These are phyloP conservation scores for Russula brevipes DNA, from an alignment of 768 basidiomycete species.

Conservation along the genomic window DNA sequence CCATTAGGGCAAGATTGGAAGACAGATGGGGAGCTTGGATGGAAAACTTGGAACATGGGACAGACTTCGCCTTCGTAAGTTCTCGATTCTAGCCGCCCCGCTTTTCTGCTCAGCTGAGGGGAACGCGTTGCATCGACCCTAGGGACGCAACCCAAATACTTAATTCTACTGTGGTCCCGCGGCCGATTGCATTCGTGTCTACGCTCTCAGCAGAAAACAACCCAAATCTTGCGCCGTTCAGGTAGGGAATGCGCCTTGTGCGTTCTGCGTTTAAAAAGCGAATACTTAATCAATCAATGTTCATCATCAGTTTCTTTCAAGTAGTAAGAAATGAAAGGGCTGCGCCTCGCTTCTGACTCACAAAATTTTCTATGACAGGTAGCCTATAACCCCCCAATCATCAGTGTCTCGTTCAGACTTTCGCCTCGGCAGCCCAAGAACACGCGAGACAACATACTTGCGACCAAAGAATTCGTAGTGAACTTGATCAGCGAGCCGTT, in stretches of 20 bases:
- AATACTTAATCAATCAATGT: slow-evolving; percentile 32
- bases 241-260: slow-evolving; percentile 33
- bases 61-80: slow-evolving; percentile 18
- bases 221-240: slow-evolving; percentile 64
- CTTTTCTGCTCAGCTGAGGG: not conserved
- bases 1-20: slow-evolving; percentile 30
- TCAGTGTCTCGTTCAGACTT: slow-evolving; percentile 56
- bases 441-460: slow-evolving; percentile 58
- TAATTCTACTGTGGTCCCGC: slow-evolving; percentile 55
- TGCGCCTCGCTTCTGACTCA: slow-evolving; percentile 9
- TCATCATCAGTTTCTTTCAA: slow-evolving; percentile 25
- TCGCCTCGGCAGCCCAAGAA: slow-evolving; percentile 48
- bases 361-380: slow-evolving; percentile 36
- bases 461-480: slow-evolving; percentile 63
- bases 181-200: slow-evolving; percentile 66
- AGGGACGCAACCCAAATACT: slow-evolving; percentile 46
- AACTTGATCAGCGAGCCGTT: slow-evolving; percentile 68
- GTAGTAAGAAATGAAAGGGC: slow-evolving; percentile 17
- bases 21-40: slow-evolving; percentile 33
- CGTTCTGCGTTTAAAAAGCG: slow-evolving; percentile 5
- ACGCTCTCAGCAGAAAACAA: slow-evolving; percentile 46
- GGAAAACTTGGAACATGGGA: slow-evolving; percentile 40
- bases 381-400: slow-evolving; percentile 58
- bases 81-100: not conserved
- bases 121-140: slow-evolving; percentile 18